Evolutionary conservation across 1,139 yeast species (phyloP).

Genomic region (Saccharomyces pastorianus): DNA sequence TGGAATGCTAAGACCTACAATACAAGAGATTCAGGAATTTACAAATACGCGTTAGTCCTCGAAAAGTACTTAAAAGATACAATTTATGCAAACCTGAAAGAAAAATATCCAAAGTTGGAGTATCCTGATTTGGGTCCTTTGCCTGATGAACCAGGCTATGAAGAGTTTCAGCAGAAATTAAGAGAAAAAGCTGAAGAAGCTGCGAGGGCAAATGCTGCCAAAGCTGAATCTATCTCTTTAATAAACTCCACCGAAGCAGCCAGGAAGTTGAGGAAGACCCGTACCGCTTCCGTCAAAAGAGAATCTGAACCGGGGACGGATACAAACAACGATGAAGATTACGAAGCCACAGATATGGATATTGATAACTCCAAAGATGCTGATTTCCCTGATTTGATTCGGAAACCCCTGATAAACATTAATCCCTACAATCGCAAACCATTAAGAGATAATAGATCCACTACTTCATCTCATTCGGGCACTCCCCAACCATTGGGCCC

Average conservation of each 20-base stretch:
- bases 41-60: conserved; percentile 55
- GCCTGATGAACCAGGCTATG: conserved; percentile 41
- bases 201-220: conserved; percentile 4
- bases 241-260: conserved; percentile 9
- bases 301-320: conserved; percentile 8
- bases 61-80: conserved; percentile 51
- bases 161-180: conserved; percentile 4
- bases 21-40: too few relatives aligned
- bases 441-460: background rate
- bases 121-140: conserved; percentile 73
- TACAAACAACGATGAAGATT: conserved; percentile 19
- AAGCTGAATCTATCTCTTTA: background rate
- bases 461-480: conserved; percentile 11
- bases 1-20: too few relatives aligned
- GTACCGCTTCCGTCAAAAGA: background rate
- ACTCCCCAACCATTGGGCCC: conserved; percentile 22
- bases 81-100: conserved; percentile 45
- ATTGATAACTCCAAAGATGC: conserved; percentile 11
- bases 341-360: conserved; percentile 33
- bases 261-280: background rate
- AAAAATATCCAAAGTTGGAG: conserved; percentile 37
- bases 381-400: background rate
- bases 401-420: background rate
- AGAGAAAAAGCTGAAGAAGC: conserved; percentile 2
- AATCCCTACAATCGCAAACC: background rate